Percentiles rank a stretch among this genome's conserved stretches.
Evolutionary conservation across 495 filamentous ascomycete genomes (phyloP).

Genomic region (Aspergillus panamensis): DNA sequence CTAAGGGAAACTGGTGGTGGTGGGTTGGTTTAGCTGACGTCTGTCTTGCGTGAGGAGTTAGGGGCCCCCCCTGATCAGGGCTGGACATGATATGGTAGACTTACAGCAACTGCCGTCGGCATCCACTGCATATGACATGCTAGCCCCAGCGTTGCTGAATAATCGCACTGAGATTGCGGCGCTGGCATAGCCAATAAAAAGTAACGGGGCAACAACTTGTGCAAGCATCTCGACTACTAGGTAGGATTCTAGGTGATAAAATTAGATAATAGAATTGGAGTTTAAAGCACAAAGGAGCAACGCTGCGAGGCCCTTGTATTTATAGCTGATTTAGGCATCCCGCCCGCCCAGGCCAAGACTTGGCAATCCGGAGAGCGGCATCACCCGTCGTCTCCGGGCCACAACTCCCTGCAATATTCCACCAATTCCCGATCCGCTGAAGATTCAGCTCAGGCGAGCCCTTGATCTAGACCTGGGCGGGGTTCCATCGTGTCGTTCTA

Average conservation of each 20-base stretch:
- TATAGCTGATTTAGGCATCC: not conserved
- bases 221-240: not conserved
- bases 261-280: not conserved
- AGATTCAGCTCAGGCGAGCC: not conserved
- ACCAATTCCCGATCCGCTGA: not conserved
- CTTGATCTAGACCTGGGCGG: not conserved
- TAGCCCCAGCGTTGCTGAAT: not conserved
- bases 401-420: not conserved
- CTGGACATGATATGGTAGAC: not conserved
- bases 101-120: not conserved
- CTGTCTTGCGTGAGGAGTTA: not conserved
- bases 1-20: not conserved
- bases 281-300: not conserved
- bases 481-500: not conserved
- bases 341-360: not conserved
- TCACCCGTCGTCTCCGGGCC: not conserved
- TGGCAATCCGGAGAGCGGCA: not conserved
- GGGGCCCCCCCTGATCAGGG: not conserved
- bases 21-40: not conserved
- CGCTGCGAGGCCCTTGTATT: not conserved
- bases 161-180: not conserved
- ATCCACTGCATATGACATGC: not conserved
- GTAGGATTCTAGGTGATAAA: not conserved
- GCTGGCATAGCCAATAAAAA: not conserved
- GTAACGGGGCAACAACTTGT: not conserved